Evolutionary conservation across 768 basidiomycete genomes (phyloP).

Genomic region (Suillus variegatus): DNA sequence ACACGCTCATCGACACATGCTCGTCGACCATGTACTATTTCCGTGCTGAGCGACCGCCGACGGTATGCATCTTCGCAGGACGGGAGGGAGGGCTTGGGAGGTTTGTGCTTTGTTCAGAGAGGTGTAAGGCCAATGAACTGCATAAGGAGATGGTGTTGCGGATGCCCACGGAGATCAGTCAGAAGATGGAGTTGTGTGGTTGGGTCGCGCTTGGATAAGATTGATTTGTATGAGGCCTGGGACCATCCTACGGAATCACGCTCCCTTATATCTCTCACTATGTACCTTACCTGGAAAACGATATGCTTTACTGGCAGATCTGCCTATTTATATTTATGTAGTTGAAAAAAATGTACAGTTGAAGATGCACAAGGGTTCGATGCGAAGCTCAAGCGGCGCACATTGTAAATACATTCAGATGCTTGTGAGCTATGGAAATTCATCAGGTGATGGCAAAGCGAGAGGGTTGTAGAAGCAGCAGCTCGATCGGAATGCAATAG

Average conservation of each 20-base stretch:
- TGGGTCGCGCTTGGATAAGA: background rate
- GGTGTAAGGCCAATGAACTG: slow-evolving; percentile 14
- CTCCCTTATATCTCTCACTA: no score
- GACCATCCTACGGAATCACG: background rate
- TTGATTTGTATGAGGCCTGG: background rate
- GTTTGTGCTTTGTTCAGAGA: slow-evolving; percentile 25
- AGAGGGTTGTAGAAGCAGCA: no score
- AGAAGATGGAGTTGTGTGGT: background rate
- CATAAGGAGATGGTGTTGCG: slow-evolving; percentile 22
- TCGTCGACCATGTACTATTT: slow-evolving; percentile 15
- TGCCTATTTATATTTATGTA: no score
- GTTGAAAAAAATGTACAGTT: no score
- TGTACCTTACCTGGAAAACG: no score
- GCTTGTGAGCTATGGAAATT: no score
- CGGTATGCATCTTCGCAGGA: slow-evolving; percentile 16
- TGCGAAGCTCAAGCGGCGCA: no score
- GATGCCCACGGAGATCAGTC: slow-evolving; percentile 5
- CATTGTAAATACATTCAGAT: no score
- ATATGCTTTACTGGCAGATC: no score
- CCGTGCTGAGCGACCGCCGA: background rate
- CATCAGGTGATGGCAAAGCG: no score
- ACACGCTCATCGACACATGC: background rate
- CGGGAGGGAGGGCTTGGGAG: slow-evolving; percentile 23
- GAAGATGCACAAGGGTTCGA: no score
- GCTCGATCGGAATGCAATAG: no score